Evolutionary conservation across 2,329 filamentous ascomycete genomes (phyloP), one percentile per base, ranked within the genome.

Genomic region (Aspergillus sp.): DNA sequence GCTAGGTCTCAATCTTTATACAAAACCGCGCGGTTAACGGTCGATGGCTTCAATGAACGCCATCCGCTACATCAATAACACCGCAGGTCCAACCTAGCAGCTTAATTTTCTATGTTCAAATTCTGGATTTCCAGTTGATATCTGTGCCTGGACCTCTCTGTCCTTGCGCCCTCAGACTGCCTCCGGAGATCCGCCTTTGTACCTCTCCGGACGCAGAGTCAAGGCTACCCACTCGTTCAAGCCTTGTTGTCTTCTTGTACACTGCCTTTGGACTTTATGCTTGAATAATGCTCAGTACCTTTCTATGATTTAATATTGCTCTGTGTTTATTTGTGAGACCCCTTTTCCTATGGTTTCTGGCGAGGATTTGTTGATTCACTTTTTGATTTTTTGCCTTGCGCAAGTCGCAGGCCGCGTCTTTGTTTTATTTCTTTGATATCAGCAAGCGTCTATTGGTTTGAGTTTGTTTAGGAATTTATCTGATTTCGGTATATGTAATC

Each of bases 21-120:
- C 17, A 54, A 22, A 30, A 37, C 22, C 33, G 20, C 55, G 37
- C 57, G 40, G 42, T 39, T 60, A 60, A 61, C 59, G 27, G 39
- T 52, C 53, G 53, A 52, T 37, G 41, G 49, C 24, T 39, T 17
- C 57, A 52, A 51, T 39, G 42, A 46, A 51, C 57, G 60, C 45
- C 27, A 39, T 40, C 45, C 19, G 44, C 34, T 44, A 57, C 42
- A 42, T 44, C 45, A 54, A 51, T 37, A 24, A 59, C 30, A 22
- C 41, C 50, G 48, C 57, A 51, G 19, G 47, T 30, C 39, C 22
- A 50, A 8, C 51, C 50, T 44, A 13, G 48, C 54, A 27, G 42
- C 55, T 58, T 63, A 60, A 54, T 59, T 61, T 67, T 64, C 63
- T 63, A 57, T 70, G 68, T 69, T 58, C 66, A 70, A 73, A 66